Base-by-base conservation (phyloP, 306 rosid genomes). In the Trichosanthes cucumerina region DNA sequence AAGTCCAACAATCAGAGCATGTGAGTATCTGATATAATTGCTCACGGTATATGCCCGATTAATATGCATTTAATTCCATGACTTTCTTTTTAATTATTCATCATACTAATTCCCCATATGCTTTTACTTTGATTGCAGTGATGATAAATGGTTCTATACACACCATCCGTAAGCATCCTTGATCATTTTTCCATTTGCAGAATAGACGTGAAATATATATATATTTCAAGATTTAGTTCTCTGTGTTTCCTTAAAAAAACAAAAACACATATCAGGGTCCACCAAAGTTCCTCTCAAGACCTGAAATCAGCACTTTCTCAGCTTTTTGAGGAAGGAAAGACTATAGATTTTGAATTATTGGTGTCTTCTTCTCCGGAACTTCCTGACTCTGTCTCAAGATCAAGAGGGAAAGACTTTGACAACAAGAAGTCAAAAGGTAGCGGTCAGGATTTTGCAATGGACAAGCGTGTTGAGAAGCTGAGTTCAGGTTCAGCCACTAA, bases 321-420 rank as follows among this genome's bases (percentile, higher is more conserved):
- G 60, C 76, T 79, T 7, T 80, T 87, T 28, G 88, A 91, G 60
- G 86, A 70, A 65, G 34, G 16, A 78, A 24, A 54, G 64, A 46
- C 86, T 62, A 71, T 80, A 71, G 87, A 80, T 68, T 79, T 78
- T 14, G 93, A 82, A 56, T 75, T 69, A 7, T 58, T 6, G 2
- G 88, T 57, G 79, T 78, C 72, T 44, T 64, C 85, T 79, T 89
- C 89, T 0, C 98, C 89, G 1, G 82, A 43, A 71, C 89, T 88
- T 85, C 91, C 93, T 15, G 53, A 80, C 8, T 91, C 93, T 6
- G 97, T 93, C 28, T 88, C 97, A 13, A 90, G 82, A 78, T 88
- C 96, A 11, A 91, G 97, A 86, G 98, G 98, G 26, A 91, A 90
- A 74, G 71, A 87, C 60, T 90, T 86, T 73, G 87, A 39, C 54